Conservation (phyloP, 495 filamentous ascomycete species). For the Astrothelium subdiscretum region DNA sequence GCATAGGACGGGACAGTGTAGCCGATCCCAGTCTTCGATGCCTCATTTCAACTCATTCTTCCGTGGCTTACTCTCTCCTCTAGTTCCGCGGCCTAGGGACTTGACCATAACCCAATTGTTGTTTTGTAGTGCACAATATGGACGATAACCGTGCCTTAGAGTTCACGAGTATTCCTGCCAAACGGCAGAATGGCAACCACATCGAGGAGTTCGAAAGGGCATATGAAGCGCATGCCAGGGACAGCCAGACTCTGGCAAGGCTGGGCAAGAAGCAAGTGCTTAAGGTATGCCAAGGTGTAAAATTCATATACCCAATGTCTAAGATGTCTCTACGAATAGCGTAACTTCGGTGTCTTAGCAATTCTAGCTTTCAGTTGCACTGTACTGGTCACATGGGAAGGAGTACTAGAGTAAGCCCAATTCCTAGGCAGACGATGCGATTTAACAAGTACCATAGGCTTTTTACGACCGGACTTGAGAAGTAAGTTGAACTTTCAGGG, state of each 20-base stretch:
- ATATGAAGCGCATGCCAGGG: background rate
- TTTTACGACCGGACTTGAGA: conserved; percentile 6
- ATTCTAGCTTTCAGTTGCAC: conserved; percentile 3
- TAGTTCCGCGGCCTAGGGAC: background rate
- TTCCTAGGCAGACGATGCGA: background rate
- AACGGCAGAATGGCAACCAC: background rate
- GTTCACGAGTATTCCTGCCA: background rate
- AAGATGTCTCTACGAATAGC: background rate
- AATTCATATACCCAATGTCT: background rate
- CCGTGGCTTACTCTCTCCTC: background rate
- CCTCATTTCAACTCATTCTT: background rate
- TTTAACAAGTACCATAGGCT: background rate
- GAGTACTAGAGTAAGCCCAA: background rate
- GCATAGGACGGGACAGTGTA: background rate
- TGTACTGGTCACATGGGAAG: background rate
- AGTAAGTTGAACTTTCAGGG: background rate
- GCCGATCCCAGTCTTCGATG: background rate
- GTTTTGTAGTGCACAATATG: background rate
- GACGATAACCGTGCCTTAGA: background rate
- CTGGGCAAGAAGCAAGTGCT: conserved; percentile 9
- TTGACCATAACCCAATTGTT: background rate
- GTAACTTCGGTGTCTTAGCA: conserved; percentile 3
- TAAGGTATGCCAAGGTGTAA: background rate
- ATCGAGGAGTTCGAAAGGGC: background rate
- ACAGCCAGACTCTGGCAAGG: conserved; percentile 5